These are phyloP conservation scores for Cryphonectria nitschkei DNA, from an alignment of 2,329 filamentous ascomycete species.

Conservation along the genomic window DNA sequence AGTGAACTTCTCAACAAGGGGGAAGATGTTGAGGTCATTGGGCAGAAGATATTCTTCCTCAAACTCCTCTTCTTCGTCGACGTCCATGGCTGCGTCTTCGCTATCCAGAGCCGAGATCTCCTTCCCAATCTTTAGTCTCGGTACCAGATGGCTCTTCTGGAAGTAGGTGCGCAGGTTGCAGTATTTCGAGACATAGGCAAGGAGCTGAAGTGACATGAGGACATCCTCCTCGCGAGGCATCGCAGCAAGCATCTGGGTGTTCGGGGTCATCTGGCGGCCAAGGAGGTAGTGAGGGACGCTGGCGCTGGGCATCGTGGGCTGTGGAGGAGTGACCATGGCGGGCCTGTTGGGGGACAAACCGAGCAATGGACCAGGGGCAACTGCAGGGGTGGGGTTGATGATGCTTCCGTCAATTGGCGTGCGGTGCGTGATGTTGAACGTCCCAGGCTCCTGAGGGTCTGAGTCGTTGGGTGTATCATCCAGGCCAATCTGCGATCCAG, in stretches of 20 bases:
- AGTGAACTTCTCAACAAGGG: slow-evolving; percentile 96
- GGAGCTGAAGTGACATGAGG: slow-evolving; percentile 92
- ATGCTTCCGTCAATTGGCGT: slow-evolving; percentile 84
- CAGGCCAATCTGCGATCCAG: slow-evolving; percentile 73
- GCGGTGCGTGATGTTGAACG: slow-evolving; percentile 92
- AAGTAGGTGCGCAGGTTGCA: slow-evolving; percentile 96
- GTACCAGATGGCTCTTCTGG: slow-evolving; percentile 91
- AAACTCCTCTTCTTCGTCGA: slow-evolving; percentile 60
- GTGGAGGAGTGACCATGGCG: slow-evolving; percentile 70
- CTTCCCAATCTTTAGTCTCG: slow-evolving; percentile 84
- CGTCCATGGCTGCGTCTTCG: slow-evolving; percentile 54
- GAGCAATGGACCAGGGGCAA: slow-evolving; percentile 59
- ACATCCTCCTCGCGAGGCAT: slow-evolving; percentile 98
- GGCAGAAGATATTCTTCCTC: slow-evolving; percentile 88
- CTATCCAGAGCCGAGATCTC: slow-evolving; percentile 82
- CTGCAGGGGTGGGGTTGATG: slow-evolving; percentile 61
- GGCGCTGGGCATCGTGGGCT: slow-evolving; percentile 71
- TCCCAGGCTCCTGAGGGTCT: slow-evolving; percentile 83
- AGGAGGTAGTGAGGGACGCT: slow-evolving; percentile 80
- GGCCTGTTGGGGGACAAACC: slow-evolving; percentile 76
- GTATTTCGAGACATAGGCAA: slow-evolving; percentile 98
- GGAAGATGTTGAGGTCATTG: slow-evolving; percentile 98
- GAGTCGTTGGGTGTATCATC: slow-evolving; percentile 78
- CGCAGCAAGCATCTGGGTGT: slow-evolving; percentile 77
- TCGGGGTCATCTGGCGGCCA: slow-evolving; percentile 71